A percentile compares a stretch with the other conserved stretches of the same genome.
Conservation (phyloP, 805 yeast genomes). For the Cyberlindnera xylosilytica region DNA sequence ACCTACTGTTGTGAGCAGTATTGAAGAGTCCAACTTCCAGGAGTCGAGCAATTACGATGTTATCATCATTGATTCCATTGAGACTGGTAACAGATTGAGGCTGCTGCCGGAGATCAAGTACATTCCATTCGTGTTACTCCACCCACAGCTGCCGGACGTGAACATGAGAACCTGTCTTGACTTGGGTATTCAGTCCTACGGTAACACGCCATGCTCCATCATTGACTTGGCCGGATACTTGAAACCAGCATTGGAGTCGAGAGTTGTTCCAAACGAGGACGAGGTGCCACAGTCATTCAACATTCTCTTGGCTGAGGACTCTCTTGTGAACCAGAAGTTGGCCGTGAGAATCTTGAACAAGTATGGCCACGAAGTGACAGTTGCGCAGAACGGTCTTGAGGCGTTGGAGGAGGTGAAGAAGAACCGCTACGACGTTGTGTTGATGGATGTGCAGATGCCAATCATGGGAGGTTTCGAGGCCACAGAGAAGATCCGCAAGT, state of each 20-base stretch:
- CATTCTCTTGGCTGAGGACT: constrained; percentile 81
- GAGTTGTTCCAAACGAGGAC: constrained; percentile 74
- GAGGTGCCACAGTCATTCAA: constrained; percentile 75
- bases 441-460: constrained; percentile 96
- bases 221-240: constrained; percentile 79
- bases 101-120: constrained; percentile 74
- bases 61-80: constrained; percentile 80
- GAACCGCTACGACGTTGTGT: constrained; percentile 70
- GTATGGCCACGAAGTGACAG: constrained; percentile 80
- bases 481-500: constrained; percentile 78
- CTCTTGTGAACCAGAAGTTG: constrained; percentile 80
- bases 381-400: constrained; percentile 82
- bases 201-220: constrained; percentile 82
- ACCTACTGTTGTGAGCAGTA: constrained; percentile 51
- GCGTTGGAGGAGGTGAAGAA: constrained; percentile 74
- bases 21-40: constrained; percentile 50
- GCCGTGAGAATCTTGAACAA: constrained; percentile 84
- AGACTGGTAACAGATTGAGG: constrained; percentile 67
- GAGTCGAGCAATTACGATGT: constrained; percentile 64
- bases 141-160: constrained; percentile 70
- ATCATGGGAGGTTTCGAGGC: constrained; percentile 96
- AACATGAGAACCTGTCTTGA: constrained; percentile 82
- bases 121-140: constrained; percentile 77
- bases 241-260: constrained; percentile 80
- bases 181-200: constrained; percentile 82